Evolutionary conservation across 2,329 filamentous ascomycete species (phyloP).

Genomic region (Calycina marina): DNA sequence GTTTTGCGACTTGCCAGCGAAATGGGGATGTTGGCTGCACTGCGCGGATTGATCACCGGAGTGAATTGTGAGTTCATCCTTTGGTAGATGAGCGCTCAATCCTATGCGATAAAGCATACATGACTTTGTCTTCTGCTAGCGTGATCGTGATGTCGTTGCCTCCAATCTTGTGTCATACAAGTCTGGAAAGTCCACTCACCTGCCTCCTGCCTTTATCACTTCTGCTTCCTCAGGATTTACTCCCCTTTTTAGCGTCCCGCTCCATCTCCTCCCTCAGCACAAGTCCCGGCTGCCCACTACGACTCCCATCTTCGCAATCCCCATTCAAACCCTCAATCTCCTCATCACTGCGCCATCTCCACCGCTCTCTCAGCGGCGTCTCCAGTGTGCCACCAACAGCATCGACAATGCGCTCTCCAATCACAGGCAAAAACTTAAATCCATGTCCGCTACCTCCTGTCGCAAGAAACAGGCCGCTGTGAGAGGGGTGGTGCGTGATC

Average conservation of each 20-base stretch:
- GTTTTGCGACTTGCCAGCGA: too few relatives aligned
- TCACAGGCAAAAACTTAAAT: slow-evolving; percentile 35
- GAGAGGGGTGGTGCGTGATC: slow-evolving; percentile 37
- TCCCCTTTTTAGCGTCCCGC: slow-evolving; percentile 10
- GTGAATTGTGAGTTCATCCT: too few relatives aligned
- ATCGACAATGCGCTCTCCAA: slow-evolving; percentile 30
- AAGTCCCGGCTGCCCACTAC: slow-evolving; percentile 18
- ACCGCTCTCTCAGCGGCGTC: slow-evolving; percentile 33
- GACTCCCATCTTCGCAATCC: slow-evolving; percentile 18
- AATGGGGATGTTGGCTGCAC: too few relatives aligned
- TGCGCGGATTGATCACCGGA: too few relatives aligned
- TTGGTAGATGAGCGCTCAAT: too few relatives aligned
- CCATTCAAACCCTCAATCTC: slow-evolving; percentile 22
- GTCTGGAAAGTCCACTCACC: too few relatives aligned
- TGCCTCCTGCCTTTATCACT: too few relatives aligned
- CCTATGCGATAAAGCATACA: too few relatives aligned
- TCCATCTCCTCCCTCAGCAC: slow-evolving; percentile 15
- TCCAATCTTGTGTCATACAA: too few relatives aligned
- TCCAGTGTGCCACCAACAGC: slow-evolving; percentile 24
- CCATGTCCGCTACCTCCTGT: slow-evolving; percentile 34
- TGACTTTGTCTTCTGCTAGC: too few relatives aligned
- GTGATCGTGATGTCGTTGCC: too few relatives aligned
- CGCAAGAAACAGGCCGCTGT: slow-evolving; percentile 31
- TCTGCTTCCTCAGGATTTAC: slow-evolving; percentile 4
- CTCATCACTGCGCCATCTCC: too few relatives aligned